These are phyloP conservation scores for Mortierella sp. DNA, from an alignment of 371 early-diverging fungal species.

Conservation along the genomic window DNA sequence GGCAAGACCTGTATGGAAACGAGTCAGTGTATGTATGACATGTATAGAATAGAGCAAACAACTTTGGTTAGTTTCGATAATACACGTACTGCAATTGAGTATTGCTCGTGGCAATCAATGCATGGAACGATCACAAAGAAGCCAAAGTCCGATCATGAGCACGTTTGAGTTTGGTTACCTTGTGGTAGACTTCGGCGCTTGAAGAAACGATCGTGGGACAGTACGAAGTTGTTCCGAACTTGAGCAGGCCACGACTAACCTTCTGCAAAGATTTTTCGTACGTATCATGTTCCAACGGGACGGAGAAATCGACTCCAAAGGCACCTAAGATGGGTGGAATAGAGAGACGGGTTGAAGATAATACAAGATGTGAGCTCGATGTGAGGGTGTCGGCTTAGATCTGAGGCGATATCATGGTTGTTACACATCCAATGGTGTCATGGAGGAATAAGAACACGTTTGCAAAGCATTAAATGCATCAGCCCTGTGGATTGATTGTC, in stretches of 20 bases:
- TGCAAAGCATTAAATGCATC: too few relatives aligned
- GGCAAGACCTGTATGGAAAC: slow-evolving; percentile 64
- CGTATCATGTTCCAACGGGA: slow-evolving; percentile 62
- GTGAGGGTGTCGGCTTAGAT: background rate
- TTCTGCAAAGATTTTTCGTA: slow-evolving; percentile 61
- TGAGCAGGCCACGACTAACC: slow-evolving; percentile 79
- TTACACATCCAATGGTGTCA: too few relatives aligned
- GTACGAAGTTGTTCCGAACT: slow-evolving; percentile 84
- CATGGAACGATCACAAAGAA: slow-evolving; percentile 37
- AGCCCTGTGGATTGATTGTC: too few relatives aligned
- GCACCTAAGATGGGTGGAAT: slow-evolving; percentile 61
- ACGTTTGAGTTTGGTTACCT: slow-evolving; percentile 56
- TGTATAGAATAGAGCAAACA: too few relatives aligned
- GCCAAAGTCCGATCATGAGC: background rate
- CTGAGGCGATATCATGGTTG: too few relatives aligned
- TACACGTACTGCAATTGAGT: too few relatives aligned
- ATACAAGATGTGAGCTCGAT: background rate
- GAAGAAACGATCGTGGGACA: slow-evolving; percentile 90
- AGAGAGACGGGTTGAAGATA: background rate
- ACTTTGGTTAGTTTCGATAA: too few relatives aligned
- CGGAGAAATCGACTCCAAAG: slow-evolving; percentile 88
- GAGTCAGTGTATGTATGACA: background rate
- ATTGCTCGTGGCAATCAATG: slow-evolving; percentile 2
- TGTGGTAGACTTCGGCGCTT: slow-evolving; percentile 73
- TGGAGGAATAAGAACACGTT: too few relatives aligned